phyloP scores from a whole-genome alignment of 1,284 basidiomycete genomes.

The Pholiota adiposa region DNA sequence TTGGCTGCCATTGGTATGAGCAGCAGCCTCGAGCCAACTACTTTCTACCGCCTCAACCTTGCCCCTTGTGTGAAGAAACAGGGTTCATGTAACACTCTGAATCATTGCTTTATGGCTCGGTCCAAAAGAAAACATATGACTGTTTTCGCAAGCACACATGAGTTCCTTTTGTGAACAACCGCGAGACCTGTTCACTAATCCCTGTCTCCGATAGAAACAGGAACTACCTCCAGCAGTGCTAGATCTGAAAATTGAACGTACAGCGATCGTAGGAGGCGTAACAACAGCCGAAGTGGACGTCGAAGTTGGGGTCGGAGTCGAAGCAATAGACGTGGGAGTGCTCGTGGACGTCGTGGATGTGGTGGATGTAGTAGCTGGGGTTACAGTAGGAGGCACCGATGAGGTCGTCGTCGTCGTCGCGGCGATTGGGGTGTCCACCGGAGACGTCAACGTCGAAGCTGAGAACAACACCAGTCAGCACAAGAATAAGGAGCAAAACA shows the following conservation, averaged over 20 bases:
- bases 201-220: too few relatives aligned
- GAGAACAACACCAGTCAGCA: background rate
- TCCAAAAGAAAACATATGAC: too few relatives aligned
- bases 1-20: too few relatives aligned
- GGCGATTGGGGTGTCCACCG: background rate
- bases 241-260: background rate
- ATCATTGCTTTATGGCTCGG: too few relatives aligned
- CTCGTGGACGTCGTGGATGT: background rate
- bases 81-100: too few relatives aligned
- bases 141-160: too few relatives aligned
- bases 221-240: background rate
- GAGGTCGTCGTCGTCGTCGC: background rate
- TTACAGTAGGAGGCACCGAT: background rate
- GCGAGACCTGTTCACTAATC: too few relatives aligned
- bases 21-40: too few relatives aligned
- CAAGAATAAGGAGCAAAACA: background rate
- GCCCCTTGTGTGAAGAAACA: too few relatives aligned
- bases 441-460: conserved; percentile 7
- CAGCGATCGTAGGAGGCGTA: conserved; percentile 3
- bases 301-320: background rate
- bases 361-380: background rate
- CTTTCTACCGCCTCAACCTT: too few relatives aligned
- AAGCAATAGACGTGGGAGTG: background rate
- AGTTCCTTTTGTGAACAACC: too few relatives aligned
- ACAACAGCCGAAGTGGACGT: conserved; percentile 6